Evolutionary conservation across 352 stramenopile species (phyloP).

Genomic region (Blastocystis sp.): DNA sequence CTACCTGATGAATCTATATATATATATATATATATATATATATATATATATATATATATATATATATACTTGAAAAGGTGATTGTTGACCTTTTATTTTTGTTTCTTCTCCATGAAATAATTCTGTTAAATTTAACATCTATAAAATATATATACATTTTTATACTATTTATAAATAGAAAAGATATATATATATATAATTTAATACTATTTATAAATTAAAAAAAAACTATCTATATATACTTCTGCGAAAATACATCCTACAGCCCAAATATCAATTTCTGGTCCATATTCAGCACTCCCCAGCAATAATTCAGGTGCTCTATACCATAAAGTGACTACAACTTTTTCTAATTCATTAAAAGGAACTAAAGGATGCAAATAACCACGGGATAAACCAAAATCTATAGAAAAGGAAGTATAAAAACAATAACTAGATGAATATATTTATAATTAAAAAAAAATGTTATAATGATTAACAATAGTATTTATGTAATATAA

Average conservation of each 20-base stretch:
- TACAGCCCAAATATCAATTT: conserved; percentile 81
- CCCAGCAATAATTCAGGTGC: conserved; percentile 74
- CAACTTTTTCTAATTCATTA: conserved; percentile 48
- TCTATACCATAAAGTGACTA: conserved; percentile 84
- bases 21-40: too few species aligned
- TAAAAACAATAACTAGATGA: background rate
- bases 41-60: too few species aligned
- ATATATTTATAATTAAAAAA: background rate
- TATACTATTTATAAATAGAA: too few species aligned
- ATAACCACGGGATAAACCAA: conserved; percentile 62
- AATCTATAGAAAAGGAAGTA: too few species aligned
- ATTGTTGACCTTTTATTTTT: conserved; percentile 52
- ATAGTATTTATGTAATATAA: conserved; percentile 56
- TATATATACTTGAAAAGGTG: conserved; percentile 59
- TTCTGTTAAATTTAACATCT: conserved; percentile 56
- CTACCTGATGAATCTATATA: conserved; percentile 49
- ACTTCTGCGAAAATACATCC: conserved; percentile 80
- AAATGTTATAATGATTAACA: conserved; percentile 54
- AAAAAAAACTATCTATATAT: conserved; percentile 47
- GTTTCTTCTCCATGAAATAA: conserved; percentile 65
- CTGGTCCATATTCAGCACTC: conserved; percentile 68
- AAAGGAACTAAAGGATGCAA: conserved; percentile 64
- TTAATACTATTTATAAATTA: conserved; percentile 51
- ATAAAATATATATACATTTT: conserved; percentile 45
- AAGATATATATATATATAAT: too few species aligned